Evolutionary conservation across 75 land plant species (phyloP).

Genomic region (Cryptomeria japonica): DNA sequence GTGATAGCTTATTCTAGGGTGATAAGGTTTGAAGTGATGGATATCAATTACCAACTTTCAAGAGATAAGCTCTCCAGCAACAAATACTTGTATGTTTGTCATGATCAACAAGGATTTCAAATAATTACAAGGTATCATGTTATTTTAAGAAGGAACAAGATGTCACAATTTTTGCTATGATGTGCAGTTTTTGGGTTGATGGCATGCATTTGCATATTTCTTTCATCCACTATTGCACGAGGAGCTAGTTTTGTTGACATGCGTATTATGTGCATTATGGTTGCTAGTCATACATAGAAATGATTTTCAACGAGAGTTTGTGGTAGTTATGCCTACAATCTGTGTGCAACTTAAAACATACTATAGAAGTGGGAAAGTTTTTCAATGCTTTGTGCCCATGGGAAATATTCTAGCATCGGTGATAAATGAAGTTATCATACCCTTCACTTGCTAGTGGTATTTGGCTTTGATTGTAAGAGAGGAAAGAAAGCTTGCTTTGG

Average conservation of each 20-base stretch:
- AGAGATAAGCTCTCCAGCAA: background rate
- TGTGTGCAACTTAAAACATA: no score
- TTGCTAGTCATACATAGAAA: no score
- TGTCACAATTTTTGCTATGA: background rate
- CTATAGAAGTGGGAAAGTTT: slow-evolving; percentile 40
- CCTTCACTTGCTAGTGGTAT: slow-evolving; percentile 86
- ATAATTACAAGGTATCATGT: background rate
- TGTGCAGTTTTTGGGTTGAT: background rate
- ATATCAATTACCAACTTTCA: background rate
- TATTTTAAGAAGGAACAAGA: background rate
- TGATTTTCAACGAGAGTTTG: no score
- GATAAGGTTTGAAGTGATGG: no score
- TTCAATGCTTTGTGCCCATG: slow-evolving; percentile 75
- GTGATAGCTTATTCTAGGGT: no score
- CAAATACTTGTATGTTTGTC: background rate
- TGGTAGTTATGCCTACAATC: no score
- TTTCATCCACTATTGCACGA: background rate
- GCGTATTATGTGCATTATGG: no score
- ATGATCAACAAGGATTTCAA: background rate
- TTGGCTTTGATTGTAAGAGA: slow-evolving; percentile 68
- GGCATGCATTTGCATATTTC: slow-evolving; percentile 1
- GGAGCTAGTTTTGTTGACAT: no score
- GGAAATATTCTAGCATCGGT: slow-evolving; percentile 78
- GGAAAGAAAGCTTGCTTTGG: slow-evolving; percentile 63
- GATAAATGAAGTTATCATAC: slow-evolving; percentile 85